A percentile compares a stretch with the other conserved stretches of the same genome.
These are phyloP conservation scores for Dipteronia sinensis DNA, from an alignment of 345 rosid species.

Conservation along the genomic window DNA sequence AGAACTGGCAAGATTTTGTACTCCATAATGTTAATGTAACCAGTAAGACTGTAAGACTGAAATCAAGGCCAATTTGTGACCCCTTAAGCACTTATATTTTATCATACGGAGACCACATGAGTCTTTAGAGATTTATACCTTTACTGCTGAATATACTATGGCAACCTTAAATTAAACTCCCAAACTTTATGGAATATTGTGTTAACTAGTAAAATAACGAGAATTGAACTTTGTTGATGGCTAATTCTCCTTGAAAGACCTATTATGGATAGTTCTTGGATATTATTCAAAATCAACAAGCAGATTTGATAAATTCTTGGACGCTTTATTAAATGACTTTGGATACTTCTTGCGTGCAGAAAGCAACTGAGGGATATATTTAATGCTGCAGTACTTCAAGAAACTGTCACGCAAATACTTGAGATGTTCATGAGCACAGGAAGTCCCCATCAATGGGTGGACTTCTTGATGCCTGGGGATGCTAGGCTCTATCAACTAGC, in stretches of 20 bases:
- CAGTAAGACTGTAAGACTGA: not conserved
- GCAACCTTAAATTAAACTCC: not conserved
- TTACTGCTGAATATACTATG: not conserved
- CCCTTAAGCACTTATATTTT: not conserved
- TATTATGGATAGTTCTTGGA: not conserved
- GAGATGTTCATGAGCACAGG: conserved; percentile 75
- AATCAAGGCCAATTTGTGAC: not conserved
- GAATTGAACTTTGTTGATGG: not conserved
- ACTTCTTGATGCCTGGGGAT: conserved; percentile 73
- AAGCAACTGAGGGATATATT: conserved; percentile 75
- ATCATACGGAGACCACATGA: not conserved
- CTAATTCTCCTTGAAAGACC: not conserved
- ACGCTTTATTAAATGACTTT: conserved; percentile 16
- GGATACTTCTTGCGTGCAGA: conserved; percentile 46
- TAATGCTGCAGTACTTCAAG: conserved; percentile 47
- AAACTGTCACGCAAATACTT: conserved; percentile 66
- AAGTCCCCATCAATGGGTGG: conserved; percentile 79
- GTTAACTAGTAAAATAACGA: not conserved
- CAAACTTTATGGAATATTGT: not conserved
- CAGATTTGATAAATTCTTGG: not conserved
- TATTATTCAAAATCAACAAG: conserved; percentile 2
- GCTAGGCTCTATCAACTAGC: conserved; percentile 34
- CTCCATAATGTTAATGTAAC: not conserved
- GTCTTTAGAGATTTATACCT: not conserved
- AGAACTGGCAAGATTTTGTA: conserved; percentile 1